Conservation (phyloP, 2,329 filamentous ascomycete genomes). For the Tolypocladium album region DNA sequence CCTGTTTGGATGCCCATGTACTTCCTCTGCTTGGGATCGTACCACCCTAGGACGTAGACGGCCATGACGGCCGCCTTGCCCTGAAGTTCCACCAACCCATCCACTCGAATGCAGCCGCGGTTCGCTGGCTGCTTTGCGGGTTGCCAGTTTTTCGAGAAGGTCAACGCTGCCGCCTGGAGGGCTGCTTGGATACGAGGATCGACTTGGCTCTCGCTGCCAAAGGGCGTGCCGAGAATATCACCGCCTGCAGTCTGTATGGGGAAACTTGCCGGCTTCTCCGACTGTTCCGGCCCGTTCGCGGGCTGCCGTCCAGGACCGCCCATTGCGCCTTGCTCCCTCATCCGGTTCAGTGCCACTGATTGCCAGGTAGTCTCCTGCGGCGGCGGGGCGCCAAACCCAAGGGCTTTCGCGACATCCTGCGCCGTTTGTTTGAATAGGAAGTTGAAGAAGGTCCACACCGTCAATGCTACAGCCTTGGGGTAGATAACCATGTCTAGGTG, state of each 20-base stretch:
- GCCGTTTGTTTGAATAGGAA: slow-evolving; percentile 35
- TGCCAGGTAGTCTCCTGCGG: slow-evolving; percentile 20
- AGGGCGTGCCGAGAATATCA: slow-evolving; percentile 14
- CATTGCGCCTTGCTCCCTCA: slow-evolving; percentile 13
- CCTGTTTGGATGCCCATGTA: slow-evolving; percentile 30
- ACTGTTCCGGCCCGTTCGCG: slow-evolving; percentile 10
- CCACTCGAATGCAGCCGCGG: slow-evolving; percentile 40
- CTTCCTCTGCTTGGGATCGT: slow-evolving; percentile 41
- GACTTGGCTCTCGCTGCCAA: slow-evolving; percentile 19
- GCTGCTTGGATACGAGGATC: slow-evolving; percentile 22
- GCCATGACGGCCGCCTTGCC: slow-evolving; percentile 33
- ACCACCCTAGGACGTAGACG: slow-evolving; percentile 42
- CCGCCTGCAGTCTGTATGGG: slow-evolving; percentile 12
- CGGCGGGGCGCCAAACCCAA: slow-evolving; percentile 28
- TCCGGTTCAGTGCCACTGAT: slow-evolving; percentile 16
- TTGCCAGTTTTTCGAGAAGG: slow-evolving; percentile 34
- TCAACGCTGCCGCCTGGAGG: slow-evolving; percentile 21
- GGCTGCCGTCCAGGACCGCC: slow-evolving; percentile 13
- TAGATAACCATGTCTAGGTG: slow-evolving; percentile 38
- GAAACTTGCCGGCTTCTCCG: slow-evolving; percentile 12
- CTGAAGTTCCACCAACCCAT: slow-evolving; percentile 43
- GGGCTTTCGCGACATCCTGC: slow-evolving; percentile 27
- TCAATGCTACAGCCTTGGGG: slow-evolving; percentile 39
- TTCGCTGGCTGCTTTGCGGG: slow-evolving; percentile 30
- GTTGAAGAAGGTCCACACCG: slow-evolving; percentile 40